Conservation (phyloP, 2,329 filamentous ascomycete genomes). For the Grosmannia serpens region DNA sequence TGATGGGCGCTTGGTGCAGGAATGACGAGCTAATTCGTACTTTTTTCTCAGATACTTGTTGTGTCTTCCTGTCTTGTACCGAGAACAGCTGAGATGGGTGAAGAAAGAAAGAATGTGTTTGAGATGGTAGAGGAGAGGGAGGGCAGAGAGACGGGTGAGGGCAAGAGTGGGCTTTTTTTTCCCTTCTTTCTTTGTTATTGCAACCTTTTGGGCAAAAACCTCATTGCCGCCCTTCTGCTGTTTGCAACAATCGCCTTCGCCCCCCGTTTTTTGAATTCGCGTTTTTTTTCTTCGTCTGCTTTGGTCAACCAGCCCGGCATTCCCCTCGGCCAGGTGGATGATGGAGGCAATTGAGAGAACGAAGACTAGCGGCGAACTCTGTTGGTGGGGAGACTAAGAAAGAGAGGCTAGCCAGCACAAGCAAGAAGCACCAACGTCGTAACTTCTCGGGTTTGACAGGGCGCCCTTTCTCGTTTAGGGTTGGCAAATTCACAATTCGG, state of each 20-base stretch:
- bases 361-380: background rate
- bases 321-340: background rate
- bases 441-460: conserved; percentile 2
- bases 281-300: background rate
- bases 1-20: background rate
- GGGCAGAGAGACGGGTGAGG: background rate
- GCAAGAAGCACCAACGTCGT: conserved; percentile 1
- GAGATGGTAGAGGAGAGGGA: background rate
- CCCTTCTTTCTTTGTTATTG: background rate
- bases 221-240: background rate
- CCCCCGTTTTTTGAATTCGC: background rate
- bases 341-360: conserved; percentile 1
- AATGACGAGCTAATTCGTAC: background rate
- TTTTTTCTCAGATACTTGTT: background rate
- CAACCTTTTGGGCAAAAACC: background rate
- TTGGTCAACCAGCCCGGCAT: background rate
- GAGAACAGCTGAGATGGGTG: background rate
- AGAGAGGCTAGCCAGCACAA: background rate
- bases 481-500: background rate
- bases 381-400: conserved; percentile 1
- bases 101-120: conserved; percentile 1
- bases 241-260: background rate
- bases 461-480: conserved; percentile 1
- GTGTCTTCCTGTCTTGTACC: background rate
- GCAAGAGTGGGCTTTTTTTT: background rate